Evolutionary conservation across 495 filamentous ascomycete species (phyloP).

Genomic region (Talaromyces borbonicus): DNA sequence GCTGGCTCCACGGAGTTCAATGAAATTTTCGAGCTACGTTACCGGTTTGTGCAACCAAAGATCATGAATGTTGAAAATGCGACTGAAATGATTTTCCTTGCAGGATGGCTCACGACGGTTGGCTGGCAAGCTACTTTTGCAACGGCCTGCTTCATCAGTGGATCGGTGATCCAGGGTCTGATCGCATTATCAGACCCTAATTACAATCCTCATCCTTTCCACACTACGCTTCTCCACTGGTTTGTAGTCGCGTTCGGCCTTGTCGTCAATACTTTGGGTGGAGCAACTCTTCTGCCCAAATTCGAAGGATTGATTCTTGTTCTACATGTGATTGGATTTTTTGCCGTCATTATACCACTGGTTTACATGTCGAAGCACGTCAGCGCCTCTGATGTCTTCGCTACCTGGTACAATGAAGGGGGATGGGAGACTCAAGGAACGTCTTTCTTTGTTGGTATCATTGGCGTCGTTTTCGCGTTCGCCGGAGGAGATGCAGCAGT

Average conservation of each 20-base stretch:
- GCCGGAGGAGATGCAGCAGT: slow-evolving; percentile 1
- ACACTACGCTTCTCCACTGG: slow-evolving; percentile 4
- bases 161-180: slow-evolving; percentile 33
- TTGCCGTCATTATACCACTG: slow-evolving; percentile 51
- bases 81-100: neutral
- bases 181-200: slow-evolving; percentile 22
- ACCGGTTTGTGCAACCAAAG: too few species aligned
- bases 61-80: too few species aligned
- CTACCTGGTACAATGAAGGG: slow-evolving; percentile 42
- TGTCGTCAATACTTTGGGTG: slow-evolving; percentile 39
- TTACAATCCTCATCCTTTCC: slow-evolving; percentile 18
- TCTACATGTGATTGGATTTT: slow-evolving; percentile 53
- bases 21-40: slow-evolving; percentile 39
- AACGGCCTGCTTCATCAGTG: slow-evolving; percentile 28
- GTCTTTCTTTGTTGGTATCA: slow-evolving; percentile 46
- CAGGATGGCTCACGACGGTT: slow-evolving; percentile 7
- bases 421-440: slow-evolving; percentile 44
- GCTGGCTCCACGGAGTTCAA: slow-evolving; percentile 29
- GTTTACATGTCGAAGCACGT: slow-evolving; percentile 41
- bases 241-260: neutral
- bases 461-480: slow-evolving; percentile 19
- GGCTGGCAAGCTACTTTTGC: slow-evolving; percentile 14
- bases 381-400: slow-evolving; percentile 38
- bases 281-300: slow-evolving; percentile 42
- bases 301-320: slow-evolving; percentile 49